Conservation (phyloP, 108 stramenopile species). For the Aurantiochytrium sp. region DNA sequence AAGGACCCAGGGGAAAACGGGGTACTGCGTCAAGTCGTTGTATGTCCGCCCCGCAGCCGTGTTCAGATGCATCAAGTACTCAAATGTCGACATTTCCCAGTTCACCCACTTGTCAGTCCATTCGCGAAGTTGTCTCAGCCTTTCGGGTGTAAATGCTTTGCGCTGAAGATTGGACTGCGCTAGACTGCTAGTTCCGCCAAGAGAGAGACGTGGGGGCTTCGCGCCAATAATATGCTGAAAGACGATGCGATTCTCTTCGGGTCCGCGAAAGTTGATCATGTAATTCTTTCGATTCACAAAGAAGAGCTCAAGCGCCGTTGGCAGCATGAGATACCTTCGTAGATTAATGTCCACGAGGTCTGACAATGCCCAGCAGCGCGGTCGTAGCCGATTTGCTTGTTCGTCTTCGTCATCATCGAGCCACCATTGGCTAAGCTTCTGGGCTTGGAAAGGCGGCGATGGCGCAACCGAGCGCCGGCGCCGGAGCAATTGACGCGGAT, state of each 20-base stretch:
- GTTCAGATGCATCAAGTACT: constrained; percentile 87
- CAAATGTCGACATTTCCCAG: constrained; percentile 68
- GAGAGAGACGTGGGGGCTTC: background rate
- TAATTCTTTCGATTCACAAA: background rate
- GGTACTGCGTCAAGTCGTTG: constrained; percentile 93
- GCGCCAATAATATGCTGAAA: background rate
- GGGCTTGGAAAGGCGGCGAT: background rate
- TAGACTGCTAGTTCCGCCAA: background rate
- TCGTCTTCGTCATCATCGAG: background rate
- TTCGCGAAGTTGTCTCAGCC: background rate
- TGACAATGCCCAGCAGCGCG: background rate
- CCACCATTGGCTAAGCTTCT: background rate
- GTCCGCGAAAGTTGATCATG: background rate
- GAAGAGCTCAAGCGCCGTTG: background rate
- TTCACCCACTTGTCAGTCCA: constrained; percentile 28
- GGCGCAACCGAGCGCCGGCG: background rate
- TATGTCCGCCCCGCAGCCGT: constrained; percentile 80
- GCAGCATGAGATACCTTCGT: background rate
- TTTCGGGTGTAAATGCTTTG: background rate
- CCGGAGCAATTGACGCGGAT: too few relatives aligned
- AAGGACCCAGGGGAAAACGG: constrained; percentile 96
- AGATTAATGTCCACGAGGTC: background rate
- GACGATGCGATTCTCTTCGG: background rate
- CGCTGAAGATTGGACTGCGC: background rate
- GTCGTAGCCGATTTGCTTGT: background rate